Conservation (phyloP, 2,329 filamentous ascomycete genomes). For the Camptophora hylomeconis region DNA sequence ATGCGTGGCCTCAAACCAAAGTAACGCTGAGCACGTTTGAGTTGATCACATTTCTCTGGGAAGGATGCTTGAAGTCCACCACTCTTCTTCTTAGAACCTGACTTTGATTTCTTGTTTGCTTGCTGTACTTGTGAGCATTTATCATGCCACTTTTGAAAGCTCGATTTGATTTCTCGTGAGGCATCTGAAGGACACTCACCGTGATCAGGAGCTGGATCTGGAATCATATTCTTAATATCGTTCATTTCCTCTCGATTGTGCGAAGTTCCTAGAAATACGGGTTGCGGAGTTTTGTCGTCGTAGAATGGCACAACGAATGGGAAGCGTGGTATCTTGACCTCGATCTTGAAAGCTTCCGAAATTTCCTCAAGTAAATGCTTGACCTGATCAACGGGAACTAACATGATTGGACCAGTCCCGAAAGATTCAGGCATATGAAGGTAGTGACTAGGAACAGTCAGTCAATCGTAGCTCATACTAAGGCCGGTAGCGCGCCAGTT, state of each 20-base stretch:
- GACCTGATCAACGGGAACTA: slow-evolving; percentile 57
- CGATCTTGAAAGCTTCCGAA: slow-evolving; percentile 43
- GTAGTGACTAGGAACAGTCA: slow-evolving; percentile 65
- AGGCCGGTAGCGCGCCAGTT: too few relatives aligned
- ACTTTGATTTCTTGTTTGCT: slow-evolving; percentile 37
- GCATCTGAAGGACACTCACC: slow-evolving; percentile 18
- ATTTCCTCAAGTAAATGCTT: slow-evolving; percentile 50
- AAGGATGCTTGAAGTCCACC: slow-evolving; percentile 35
- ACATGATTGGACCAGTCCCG: slow-evolving; percentile 43
- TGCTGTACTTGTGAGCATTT: slow-evolving; percentile 42
- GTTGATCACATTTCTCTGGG: slow-evolving; percentile 39
- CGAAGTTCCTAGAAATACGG: slow-evolving; percentile 53
- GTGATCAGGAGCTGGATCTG: slow-evolving; percentile 15
- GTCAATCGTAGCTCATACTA: too few relatives aligned
- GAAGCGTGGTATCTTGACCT: slow-evolving; percentile 46
- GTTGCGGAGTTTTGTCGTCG: slow-evolving; percentile 45
- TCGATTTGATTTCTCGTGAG: slow-evolving; percentile 19
- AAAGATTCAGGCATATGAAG: slow-evolving; percentile 40
- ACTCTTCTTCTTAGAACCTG: slow-evolving; percentile 35
- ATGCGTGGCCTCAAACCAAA: slow-evolving; percentile 53
- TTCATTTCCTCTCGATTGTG: slow-evolving; percentile 32
- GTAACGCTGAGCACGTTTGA: slow-evolving; percentile 55
- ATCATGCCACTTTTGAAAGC: slow-evolving; percentile 34
- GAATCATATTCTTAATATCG: slow-evolving; percentile 23
- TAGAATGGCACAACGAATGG: slow-evolving; percentile 53